Evolutionary conservation across 257 asterid genomes (phyloP), one percentile per base, ranked within the genome.

Genomic region (Marsdenia floribunda): DNA sequence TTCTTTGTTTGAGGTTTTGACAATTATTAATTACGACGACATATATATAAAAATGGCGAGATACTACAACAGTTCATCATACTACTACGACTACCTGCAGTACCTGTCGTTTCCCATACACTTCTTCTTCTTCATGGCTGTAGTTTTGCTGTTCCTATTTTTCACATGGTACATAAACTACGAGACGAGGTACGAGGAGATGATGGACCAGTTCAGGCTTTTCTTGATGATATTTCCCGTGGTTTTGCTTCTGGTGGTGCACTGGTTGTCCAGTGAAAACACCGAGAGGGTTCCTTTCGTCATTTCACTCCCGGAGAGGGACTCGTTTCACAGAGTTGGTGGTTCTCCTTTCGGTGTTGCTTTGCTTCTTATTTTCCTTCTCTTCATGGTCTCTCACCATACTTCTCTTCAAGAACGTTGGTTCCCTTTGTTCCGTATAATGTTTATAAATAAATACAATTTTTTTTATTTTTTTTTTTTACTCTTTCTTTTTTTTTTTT

Each of bases 91-190:
- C 35, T 90, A 84, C 80, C 81, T 88, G 46, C 88, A 84, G 46
- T 81, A 90, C 80, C 83, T 90, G 52, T 83, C 96, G 22, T 59
- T 89, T 16, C 98, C 96, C 47, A 74, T 88, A 80, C 88, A 85
- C 79, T 83, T 92, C 73, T 73, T 86, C 73, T 83, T 89, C 88
- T 83, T 90, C 80, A 78, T 92, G 6, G 76, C 81, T 19, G 70
- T 84, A 42, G 71, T 89, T 65, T 85, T 89, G 81, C 49, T 89
- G 68, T 86, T 90, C 87, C 64, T 92, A 80, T 40, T 76, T 22
- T 83, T 92, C 87, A 88, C 89, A 22, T 90, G 98, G 97, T 92
- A 85, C 92, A 81, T 90, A 70, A 85, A 87, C 87, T 93, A 93
- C 71, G 94, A 89, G 63, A 79, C 84, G 77, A 72, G 81, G 70